Percentiles rank a stretch among this genome's conserved stretches.
Evolutionary conservation across 1,284 basidiomycete genomes (phyloP).

Genomic region (Ceratobasidium sp.): DNA sequence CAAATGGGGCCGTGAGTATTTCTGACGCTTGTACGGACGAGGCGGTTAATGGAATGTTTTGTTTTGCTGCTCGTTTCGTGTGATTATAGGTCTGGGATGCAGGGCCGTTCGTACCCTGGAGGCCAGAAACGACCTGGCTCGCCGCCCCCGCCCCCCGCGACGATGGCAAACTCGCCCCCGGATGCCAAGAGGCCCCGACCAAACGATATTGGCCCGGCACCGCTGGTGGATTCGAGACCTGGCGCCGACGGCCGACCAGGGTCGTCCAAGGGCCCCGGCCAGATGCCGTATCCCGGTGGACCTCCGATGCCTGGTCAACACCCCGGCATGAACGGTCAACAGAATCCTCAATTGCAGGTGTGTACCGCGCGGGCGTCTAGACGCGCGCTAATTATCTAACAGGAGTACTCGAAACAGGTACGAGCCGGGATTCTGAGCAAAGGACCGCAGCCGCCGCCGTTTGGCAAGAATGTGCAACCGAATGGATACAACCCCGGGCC

Average conservation of each 20-base stretch:
- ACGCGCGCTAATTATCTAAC: too few species aligned
- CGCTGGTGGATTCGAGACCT: slow-evolving; percentile 16
- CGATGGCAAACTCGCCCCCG: slow-evolving; percentile 12
- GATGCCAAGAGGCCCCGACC: slow-evolving; percentile 22
- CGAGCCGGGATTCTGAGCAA: slow-evolving; percentile 4
- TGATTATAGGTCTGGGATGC: slow-evolving; percentile 11
- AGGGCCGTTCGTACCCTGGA: slow-evolving; percentile 14
- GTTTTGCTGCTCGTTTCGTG: slow-evolving; percentile 8
- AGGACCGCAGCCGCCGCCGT: slow-evolving; percentile 27
- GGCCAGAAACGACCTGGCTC: slow-evolving; percentile 27
- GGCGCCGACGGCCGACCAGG: slow-evolving; percentile 3
- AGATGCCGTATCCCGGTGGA: background rate
- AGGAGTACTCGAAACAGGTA: too few species aligned
- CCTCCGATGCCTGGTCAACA: background rate
- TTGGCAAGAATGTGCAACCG: slow-evolving; percentile 7
- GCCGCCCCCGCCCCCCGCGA: slow-evolving; percentile 5
- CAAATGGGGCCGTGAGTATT: slow-evolving; percentile 33
- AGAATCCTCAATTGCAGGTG: too few species aligned
- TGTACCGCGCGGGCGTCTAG: too few species aligned
- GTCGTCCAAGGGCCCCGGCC: slow-evolving; percentile 27
- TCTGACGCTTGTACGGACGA: background rate
- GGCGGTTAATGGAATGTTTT: background rate
- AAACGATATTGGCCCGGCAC: slow-evolving; percentile 16
- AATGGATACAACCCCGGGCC: slow-evolving; percentile 2
- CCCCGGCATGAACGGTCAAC: slow-evolving; percentile 10